Conservation (phyloP, 2,329 filamentous ascomycete species). For the Paecilomyces fulvus region DNA sequence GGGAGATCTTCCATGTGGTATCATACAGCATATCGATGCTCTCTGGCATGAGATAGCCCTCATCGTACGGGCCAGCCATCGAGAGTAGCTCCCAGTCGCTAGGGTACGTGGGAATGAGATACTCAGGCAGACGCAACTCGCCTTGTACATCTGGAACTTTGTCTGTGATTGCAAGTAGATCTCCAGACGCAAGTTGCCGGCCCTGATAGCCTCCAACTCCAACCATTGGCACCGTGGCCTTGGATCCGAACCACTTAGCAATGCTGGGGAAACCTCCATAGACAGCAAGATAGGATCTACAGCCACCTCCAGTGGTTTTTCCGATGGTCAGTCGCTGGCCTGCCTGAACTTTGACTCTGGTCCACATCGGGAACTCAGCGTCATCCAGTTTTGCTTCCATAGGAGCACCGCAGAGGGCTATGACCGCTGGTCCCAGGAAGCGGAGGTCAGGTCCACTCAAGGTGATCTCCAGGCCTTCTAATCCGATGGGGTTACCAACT, state of each 20-base stretch:
- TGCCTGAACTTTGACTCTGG: slow-evolving; percentile 40
- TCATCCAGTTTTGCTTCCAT: slow-evolving; percentile 47
- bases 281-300: slow-evolving; percentile 51
- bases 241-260: slow-evolving; percentile 50
- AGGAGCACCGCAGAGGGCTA: slow-evolving; percentile 50
- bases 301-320: slow-evolving; percentile 44
- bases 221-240: slow-evolving; percentile 50
- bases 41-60: slow-evolving; percentile 43
- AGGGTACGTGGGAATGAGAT: slow-evolving; percentile 42
- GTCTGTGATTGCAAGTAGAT: slow-evolving; percentile 41
- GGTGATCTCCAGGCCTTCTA: slow-evolving; percentile 53
- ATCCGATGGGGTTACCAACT: slow-evolving; percentile 46
- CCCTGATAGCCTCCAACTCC: slow-evolving; percentile 54
- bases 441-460: slow-evolving; percentile 50
- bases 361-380: slow-evolving; percentile 46
- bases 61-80: slow-evolving; percentile 50
- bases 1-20: slow-evolving; percentile 51
- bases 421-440: slow-evolving; percentile 46
- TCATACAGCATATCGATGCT: slow-evolving; percentile 51
- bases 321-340: slow-evolving; percentile 49
- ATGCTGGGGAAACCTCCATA: slow-evolving; percentile 48
- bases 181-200: slow-evolving; percentile 46
- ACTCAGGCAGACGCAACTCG: slow-evolving; percentile 34
- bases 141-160: slow-evolving; percentile 24
- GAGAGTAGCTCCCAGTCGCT: slow-evolving; percentile 45